Percentiles rank a stretch among this genome's conserved stretches.
Conservation (phyloP, 169 alveolate species). For the Plasmodium malariae region DNA sequence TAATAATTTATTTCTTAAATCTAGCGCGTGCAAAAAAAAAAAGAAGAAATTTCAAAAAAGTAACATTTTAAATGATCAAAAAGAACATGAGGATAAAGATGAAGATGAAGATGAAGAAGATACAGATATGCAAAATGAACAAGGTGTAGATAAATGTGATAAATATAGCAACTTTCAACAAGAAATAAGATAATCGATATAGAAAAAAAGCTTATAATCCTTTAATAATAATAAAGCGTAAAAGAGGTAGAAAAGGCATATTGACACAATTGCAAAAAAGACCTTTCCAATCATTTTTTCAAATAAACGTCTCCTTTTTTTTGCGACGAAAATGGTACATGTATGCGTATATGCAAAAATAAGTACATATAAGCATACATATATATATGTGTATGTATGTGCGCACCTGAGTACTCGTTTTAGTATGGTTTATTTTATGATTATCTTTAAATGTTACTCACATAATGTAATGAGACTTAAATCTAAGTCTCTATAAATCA, state of each 20-base stretch:
- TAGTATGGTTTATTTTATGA: no score
- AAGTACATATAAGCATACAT: no score
- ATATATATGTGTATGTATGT: no score
- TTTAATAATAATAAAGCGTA: no score
- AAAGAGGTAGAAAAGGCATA: background rate
- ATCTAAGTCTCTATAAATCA: no score
- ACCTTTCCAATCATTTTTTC: background rate
- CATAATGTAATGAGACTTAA: no score
- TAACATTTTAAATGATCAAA: constrained; percentile 17
- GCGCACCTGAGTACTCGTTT: background rate
- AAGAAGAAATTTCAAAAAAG: background rate
- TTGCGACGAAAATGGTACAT: background rate
- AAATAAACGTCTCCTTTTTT: background rate
- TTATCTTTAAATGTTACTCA: no score
- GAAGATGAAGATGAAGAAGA: constrained; percentile 12
- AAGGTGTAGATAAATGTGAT: background rate
- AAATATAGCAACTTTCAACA: no score
- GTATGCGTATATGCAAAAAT: no score
- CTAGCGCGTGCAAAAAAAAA: constrained; percentile 1
- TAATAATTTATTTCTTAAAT: constrained; percentile 36
- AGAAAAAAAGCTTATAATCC: no score
- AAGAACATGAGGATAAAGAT: background rate
- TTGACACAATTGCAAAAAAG: no score
- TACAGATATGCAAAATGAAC: background rate
- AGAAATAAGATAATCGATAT: no score